Evolutionary conservation across 768 basidiomycete species (phyloP).

Genomic region (Coprinellus aureogranulatus): DNA sequence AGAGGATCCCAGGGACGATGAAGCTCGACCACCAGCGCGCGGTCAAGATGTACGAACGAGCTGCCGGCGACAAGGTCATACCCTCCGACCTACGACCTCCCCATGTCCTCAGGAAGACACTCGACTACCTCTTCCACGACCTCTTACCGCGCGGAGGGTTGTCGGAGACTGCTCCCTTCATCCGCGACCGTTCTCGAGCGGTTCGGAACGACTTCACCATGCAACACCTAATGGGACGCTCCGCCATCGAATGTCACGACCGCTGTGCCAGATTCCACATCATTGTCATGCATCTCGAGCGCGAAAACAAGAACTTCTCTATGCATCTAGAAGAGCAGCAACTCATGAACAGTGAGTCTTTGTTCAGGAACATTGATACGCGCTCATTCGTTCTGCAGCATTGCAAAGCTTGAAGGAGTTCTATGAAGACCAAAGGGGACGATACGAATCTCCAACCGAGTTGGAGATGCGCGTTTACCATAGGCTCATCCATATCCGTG

Average conservation of each 20-base stretch:
- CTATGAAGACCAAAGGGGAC: constrained; percentile 76
- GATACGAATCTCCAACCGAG: constrained; percentile 75
- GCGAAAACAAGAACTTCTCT: constrained; percentile 57
- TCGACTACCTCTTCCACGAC: constrained; percentile 90
- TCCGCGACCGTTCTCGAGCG: constrained; percentile 87
- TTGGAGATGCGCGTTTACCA: constrained; percentile 97
- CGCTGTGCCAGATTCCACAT: constrained; percentile 94
- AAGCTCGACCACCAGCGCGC: constrained; percentile 82
- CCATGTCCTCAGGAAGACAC: constrained; percentile 75
- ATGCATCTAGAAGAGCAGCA: constrained; percentile 81
- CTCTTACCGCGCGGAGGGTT: constrained; percentile 72
- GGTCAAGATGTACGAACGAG: constrained; percentile 94
- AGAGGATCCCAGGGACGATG: constrained; percentile 80
- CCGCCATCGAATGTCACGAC: constrained; percentile 88
- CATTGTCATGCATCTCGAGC: constrained; percentile 68
- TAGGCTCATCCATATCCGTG: constrained; percentile 85
- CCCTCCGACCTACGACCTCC: constrained; percentile 94
- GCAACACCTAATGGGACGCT: constrained; percentile 73
- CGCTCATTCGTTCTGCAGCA: constrained; percentile 43
- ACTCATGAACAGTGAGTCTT: constrained; percentile 79
- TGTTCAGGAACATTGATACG: constrained; percentile 1
- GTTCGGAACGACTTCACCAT: constrained; percentile 94
- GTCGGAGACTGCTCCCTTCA: constrained; percentile 70
- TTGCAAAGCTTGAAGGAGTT: constrained; percentile 91
- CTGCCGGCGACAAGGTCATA: constrained; percentile 86